These are phyloP conservation scores for Vigna unguiculata DNA, from an alignment of 306 rosid genomes.

Conservation along the genomic window DNA sequence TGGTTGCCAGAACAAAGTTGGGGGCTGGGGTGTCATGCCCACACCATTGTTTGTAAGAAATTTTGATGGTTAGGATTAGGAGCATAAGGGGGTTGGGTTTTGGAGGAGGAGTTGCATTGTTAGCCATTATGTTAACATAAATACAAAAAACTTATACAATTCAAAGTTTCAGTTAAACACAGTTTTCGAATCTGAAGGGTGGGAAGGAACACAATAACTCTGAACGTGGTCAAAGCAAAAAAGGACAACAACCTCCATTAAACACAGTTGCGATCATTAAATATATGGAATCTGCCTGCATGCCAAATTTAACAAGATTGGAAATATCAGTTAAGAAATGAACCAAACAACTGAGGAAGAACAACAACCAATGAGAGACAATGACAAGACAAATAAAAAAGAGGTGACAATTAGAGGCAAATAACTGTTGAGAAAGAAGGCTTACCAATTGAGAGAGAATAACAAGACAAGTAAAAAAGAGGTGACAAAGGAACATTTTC, in stretches of 20 bases:
- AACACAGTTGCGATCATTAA: too few relatives aligned
- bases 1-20: slow-evolving; percentile 50
- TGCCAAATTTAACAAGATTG: too few relatives aligned
- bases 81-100: slow-evolving; percentile 49
- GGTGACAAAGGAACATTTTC: too few relatives aligned
- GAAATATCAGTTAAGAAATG: too few relatives aligned
- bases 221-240: not conserved
- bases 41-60: slow-evolving; percentile 58
- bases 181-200: not conserved
- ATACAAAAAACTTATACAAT: not conserved
- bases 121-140: slow-evolving; percentile 40
- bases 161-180: not conserved
- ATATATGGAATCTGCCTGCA: too few relatives aligned
- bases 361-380: too few relatives aligned
- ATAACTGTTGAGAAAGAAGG: too few relatives aligned
- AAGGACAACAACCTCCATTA: not conserved
- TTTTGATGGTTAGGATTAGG: slow-evolving; percentile 45
- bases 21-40: slow-evolving; percentile 56
- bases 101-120: slow-evolving; percentile 37
- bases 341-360: too few relatives aligned
- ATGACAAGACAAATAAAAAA: too few relatives aligned
- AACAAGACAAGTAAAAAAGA: too few relatives aligned
- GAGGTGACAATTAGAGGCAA: too few relatives aligned
- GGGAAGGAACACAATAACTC: not conserved
- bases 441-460: too few relatives aligned